These are phyloP conservation scores for Theobroma grandiflorum DNA, from an alignment of 441 rosid species.

Conservation along the genomic window DNA sequence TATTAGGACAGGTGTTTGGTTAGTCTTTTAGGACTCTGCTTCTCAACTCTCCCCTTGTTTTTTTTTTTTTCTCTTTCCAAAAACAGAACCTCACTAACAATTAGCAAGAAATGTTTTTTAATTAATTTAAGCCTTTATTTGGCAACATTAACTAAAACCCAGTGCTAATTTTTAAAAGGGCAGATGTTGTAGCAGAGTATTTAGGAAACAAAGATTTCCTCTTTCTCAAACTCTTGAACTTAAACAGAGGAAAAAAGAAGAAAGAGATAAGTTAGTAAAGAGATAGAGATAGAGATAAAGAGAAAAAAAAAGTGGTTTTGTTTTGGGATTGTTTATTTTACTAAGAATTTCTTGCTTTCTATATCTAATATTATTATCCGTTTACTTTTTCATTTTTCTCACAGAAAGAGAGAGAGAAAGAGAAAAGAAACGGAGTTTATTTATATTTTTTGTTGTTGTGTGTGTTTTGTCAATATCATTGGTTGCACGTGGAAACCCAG, in stretches of 20 bases:
- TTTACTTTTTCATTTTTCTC: slow-evolving; percentile 23
- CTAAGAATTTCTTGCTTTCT: neutral
- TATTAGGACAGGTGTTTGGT: slow-evolving; percentile 32
- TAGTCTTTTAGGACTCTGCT: neutral
- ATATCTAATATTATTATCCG: slow-evolving; percentile 23
- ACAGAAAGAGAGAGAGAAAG: slow-evolving; percentile 23
- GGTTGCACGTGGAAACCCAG: slow-evolving; percentile 65
- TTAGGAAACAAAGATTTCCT: slow-evolving; percentile 32
- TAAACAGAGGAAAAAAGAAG: too few species aligned
- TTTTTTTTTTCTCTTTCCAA: slow-evolving; percentile 5
- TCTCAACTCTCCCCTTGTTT: neutral
- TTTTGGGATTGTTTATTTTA: slow-evolving; percentile 4
- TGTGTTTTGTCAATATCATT: slow-evolving; percentile 50
- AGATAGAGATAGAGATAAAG: neutral
- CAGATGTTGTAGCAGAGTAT: slow-evolving; percentile 29
- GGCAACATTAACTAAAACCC: neutral
- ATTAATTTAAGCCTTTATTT: neutral
- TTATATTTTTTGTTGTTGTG: neutral
- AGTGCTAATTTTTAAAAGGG: neutral
- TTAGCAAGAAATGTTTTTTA: neutral
- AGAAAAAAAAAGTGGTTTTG: neutral
- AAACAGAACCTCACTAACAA: neutral
- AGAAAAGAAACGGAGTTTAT: neutral
- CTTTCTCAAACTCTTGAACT: neutral
- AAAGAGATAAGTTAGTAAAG: neutral